Conservation (phyloP, 108 stramenopile species). For the Nitzschia sp. region DNA sequence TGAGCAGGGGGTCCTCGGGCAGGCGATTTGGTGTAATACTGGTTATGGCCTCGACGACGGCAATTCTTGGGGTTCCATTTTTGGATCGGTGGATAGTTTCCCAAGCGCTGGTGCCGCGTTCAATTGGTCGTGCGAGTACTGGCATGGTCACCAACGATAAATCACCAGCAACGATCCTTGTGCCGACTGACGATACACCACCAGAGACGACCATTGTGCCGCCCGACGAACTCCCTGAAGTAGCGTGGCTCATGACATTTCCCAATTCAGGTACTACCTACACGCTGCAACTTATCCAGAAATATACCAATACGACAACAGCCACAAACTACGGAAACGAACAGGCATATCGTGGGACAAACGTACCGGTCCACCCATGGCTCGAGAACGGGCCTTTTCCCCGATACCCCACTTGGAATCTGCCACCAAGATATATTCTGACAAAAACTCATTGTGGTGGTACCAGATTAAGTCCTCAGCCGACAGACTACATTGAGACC, state of each 20-base stretch:
- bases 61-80: no score
- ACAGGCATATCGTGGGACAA: constrained; percentile 30
- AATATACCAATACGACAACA: constrained; percentile 49
- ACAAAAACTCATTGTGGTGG: constrained; percentile 82
- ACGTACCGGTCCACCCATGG: constrained; percentile 30
- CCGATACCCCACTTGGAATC: constrained; percentile 25
- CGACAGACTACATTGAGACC: constrained; percentile 48
- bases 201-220: not conserved
- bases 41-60: no score
- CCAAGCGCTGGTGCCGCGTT: no score
- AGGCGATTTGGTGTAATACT: no score
- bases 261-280: constrained; percentile 82
- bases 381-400: constrained; percentile 50
- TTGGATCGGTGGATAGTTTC: no score
- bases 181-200: no score
- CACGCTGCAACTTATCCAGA: constrained; percentile 57
- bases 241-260: constrained; percentile 59
- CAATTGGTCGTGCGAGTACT: no score
- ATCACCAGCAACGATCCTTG: no score
- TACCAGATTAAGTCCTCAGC: not conserved
- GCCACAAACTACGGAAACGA: constrained; percentile 75
- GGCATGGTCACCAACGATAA: no score
- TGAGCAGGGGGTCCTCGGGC: no score
- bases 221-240: constrained; percentile 12
- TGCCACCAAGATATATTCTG: constrained; percentile 44